Conservation (phyloP, 2,329 filamentous ascomycete species). For the Lasiodiplodia sp. region DNA sequence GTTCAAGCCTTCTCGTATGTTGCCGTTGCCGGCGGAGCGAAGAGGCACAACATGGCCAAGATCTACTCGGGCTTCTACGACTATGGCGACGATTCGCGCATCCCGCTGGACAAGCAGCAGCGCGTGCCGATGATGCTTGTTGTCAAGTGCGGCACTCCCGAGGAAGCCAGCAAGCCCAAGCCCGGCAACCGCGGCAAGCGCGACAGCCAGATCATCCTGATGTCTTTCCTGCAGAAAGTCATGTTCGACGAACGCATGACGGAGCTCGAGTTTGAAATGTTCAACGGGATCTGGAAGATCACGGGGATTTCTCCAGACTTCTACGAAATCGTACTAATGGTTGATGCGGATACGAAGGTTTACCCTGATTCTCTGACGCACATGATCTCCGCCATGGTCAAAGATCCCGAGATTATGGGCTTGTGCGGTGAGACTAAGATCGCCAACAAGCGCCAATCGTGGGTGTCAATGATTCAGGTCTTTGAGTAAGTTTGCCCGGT, state of each 20-base stretch:
- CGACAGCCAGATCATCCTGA: conserved; percentile 98
- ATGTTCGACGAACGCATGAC: conserved; percentile 99
- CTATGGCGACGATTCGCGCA: conserved; percentile 81
- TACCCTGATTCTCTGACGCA: conserved; percentile 98
- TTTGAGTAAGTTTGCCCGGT: conserved; percentile 70
- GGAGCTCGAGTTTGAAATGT: conserved; percentile 98
- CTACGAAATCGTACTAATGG: conserved; percentile 98
- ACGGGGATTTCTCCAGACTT: conserved; percentile 98
- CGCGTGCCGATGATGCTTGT: conserved; percentile 97
- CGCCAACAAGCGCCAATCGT: conserved; percentile 93
- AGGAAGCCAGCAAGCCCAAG: conserved; percentile 81
- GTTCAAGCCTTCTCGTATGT: conserved; percentile 95
- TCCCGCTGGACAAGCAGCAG: conserved; percentile 88
- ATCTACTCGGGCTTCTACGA: conserved; percentile 98
- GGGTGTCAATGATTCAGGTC: conserved; percentile 98
- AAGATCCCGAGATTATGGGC: conserved; percentile 99
- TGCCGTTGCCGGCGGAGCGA: conserved; percentile 91
- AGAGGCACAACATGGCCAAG: conserved; percentile 99
- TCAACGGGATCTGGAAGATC: conserved; percentile 98
- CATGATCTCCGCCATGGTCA: conserved; percentile 99
- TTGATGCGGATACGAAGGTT: conserved; percentile 98
- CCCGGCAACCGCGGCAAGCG: conserved; percentile 98
- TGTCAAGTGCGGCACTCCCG: conserved; percentile 93
- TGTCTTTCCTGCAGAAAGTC: conserved; percentile 99
- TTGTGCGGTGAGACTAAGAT: conserved; percentile 99